Conservation (phyloP, 2,329 filamentous ascomycete species). For the Cytospora leucostoma region DNA sequence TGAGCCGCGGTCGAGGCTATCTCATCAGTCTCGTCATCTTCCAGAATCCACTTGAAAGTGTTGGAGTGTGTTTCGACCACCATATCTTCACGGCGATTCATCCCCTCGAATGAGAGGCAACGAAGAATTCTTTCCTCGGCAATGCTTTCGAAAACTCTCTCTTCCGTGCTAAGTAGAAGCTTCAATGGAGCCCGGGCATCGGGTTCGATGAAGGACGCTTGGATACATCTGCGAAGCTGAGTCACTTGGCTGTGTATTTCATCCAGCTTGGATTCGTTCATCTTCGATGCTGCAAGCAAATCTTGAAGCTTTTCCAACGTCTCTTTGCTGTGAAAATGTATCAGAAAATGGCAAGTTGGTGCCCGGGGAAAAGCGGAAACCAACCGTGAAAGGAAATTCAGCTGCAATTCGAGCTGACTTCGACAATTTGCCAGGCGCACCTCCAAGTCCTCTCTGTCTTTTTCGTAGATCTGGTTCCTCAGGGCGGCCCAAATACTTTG, state of each 20-base stretch:
- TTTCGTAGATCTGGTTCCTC: conserved; percentile 5
- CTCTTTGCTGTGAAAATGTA: neutral
- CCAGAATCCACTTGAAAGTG: conserved; percentile 7
- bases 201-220: neutral
- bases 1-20: neutral
- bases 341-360: neutral
- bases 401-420: conserved; percentile 5
- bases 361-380: neutral
- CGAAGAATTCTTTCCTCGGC: neutral
- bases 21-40: neutral
- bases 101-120: neutral
- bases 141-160: neutral
- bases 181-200: neutral
- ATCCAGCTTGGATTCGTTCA: neutral
- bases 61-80: conserved; percentile 13
- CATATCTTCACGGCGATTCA: conserved; percentile 3
- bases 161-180: neutral
- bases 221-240: conserved; percentile 1
- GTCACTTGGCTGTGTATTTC: neutral
- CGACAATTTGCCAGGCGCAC: neutral
- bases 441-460: conserved; percentile 4
- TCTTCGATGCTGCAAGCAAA: neutral
- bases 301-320: neutral
- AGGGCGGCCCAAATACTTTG: neutral
- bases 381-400: conserved; percentile 1